Evolutionary conservation across 2,329 filamentous ascomycete species (phyloP).

Genomic region (Elsinoe ampelina): DNA sequence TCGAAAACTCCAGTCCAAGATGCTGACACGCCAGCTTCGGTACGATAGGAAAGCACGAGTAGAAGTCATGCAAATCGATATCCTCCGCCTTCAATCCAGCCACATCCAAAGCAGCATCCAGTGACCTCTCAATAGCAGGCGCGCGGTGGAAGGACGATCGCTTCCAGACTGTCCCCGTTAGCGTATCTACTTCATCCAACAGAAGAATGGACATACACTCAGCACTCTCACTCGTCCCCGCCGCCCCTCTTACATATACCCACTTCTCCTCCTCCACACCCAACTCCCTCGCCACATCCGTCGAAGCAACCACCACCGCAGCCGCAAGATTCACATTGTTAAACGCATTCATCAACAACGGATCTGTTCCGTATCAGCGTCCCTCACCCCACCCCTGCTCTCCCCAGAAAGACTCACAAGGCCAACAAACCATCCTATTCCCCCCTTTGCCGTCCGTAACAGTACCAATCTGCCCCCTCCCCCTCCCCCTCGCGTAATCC

Average conservation of each 20-base stretch:
- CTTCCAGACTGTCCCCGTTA: conserved; percentile 47
- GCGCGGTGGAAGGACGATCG: conserved; percentile 50
- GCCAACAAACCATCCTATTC: conserved; percentile 60
- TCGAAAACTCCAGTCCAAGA: conserved; percentile 43
- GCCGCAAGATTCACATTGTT: conserved; percentile 58
- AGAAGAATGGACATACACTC: conserved; percentile 37
- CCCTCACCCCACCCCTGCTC: too few species aligned
- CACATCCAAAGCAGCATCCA: conserved; percentile 44
- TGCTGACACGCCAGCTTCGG: conserved; percentile 57
- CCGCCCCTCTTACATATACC: conserved; percentile 57
- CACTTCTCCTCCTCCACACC: conserved; percentile 48
- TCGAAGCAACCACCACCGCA: conserved; percentile 52
- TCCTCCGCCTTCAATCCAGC: conserved; percentile 42
- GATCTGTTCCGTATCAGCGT: conserved; percentile 50
- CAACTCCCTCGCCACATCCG: conserved; percentile 44
- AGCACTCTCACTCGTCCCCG: conserved; percentile 49
- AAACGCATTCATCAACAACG: conserved; percentile 62
- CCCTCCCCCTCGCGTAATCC: conserved; percentile 42
- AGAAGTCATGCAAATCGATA: conserved; percentile 55
- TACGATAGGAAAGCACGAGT: conserved; percentile 62
- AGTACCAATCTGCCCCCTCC: conserved; percentile 46
- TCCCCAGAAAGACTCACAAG: conserved; percentile 46
- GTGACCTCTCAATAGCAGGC: conserved; percentile 48
- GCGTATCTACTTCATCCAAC: neutral
- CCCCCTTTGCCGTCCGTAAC: conserved; percentile 35